A percentile compares a stretch with the other conserved stretches of the same genome.
These are phyloP conservation scores for Lanmaoa pseudosensibilis DNA, from an alignment of 768 basidiomycete species.

Conservation along the genomic window DNA sequence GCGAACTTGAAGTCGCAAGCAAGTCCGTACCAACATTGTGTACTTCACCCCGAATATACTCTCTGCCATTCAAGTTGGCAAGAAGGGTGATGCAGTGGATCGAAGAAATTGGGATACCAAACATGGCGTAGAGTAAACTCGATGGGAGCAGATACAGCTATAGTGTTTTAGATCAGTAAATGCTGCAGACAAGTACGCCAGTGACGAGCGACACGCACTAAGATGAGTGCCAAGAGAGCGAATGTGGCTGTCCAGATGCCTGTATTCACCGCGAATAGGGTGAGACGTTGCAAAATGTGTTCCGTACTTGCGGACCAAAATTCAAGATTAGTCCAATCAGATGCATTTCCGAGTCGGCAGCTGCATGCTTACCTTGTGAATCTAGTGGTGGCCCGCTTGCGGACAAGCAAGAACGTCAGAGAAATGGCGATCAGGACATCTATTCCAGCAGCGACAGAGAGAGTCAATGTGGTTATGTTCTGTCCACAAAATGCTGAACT, in stretches of 20 bases:
- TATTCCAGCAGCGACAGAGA: background rate
- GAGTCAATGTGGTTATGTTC: background rate
- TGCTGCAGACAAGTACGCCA: no score
- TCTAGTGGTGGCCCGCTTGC: background rate
- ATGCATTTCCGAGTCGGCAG: background rate
- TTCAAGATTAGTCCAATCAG: background rate
- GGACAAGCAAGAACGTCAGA: conserved; percentile 1
- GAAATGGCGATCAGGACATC: conserved; percentile 6
- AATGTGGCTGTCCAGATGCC: conserved; percentile 51
- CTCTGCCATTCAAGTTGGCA: conserved; percentile 11
- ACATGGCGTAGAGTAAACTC: background rate
- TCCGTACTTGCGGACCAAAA: background rate
- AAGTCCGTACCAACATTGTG: background rate
- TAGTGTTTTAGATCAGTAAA: no score
- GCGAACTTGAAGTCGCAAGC: background rate
- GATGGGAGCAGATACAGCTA: background rate
- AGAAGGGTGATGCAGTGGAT: conserved; percentile 17
- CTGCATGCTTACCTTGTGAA: background rate
- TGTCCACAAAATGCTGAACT: background rate
- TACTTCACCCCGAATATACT: conserved; percentile 1
- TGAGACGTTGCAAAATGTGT: conserved; percentile 10
- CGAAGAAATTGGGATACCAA: conserved; percentile 6
- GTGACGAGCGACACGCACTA: conserved; percentile 36
- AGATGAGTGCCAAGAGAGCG: conserved; percentile 45
- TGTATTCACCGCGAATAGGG: conserved; percentile 3